Base-by-base conservation (phyloP, 257 asterid species). In the Verbascum thapsus region DNA sequence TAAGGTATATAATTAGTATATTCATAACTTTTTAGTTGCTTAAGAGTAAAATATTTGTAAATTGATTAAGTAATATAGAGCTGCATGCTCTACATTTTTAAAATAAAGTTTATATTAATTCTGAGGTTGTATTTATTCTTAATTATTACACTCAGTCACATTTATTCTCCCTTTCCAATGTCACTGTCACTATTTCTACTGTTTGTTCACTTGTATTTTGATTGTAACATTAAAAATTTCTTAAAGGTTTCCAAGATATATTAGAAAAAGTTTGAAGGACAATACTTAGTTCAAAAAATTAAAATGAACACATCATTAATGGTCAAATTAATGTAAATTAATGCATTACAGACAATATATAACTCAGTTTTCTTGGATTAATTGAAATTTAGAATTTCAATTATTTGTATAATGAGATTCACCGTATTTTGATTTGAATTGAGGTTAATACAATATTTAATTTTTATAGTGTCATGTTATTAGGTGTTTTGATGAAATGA, bases 1-100 rank as follows among this genome's bases (percentile, higher is more conserved):
- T 49, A 18, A 48, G 15, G 64, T 32, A 48, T 32, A 48, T 2
- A 17, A 32, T 47, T 19, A 40, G 40, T 52, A 17, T 3, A 18
- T 10, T 37, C 38, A 16, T 34, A 3, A 50, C n/a, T 26, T 57
- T 67, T 39, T 37, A 13, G 48, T 68, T 68, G 59, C 67, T 68
- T 68, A 23, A 12, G 55, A 39, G 59, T 37, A 67, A 67, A 66
- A 67, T 26, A 26, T 26, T 26, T 26, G 32, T 26, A 2, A 26
- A 26, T 26, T 26, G 5, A 26, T 1, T 26, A 2, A 26, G 32
- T n/a, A 26, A 26, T 26, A 26, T 1, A 1, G 32, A 26, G 32
- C 32, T 26, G 32, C 32, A 26, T 26, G 32, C 32, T 26, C 32
- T 26, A 5, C 41, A 48, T 32, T 53, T 8, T 26, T 6, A 26